Evolutionary conservation across 768 basidiomycete genomes (phyloP).

Genomic region (Mycena alexandri): DNA sequence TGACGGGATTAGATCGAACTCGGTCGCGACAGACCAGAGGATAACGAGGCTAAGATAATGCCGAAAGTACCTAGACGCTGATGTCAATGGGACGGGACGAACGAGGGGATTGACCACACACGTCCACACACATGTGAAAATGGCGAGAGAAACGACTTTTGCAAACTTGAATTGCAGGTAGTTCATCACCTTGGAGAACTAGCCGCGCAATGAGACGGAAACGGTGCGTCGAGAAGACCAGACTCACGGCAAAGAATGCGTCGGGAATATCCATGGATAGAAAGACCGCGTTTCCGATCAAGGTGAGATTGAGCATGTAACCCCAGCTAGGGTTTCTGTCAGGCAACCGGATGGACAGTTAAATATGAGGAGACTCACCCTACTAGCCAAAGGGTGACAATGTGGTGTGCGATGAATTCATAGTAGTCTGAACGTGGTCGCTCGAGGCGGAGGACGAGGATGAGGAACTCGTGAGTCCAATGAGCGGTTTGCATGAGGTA

Average conservation of each 20-base stretch:
- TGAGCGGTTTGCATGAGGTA: conserved; percentile 95
- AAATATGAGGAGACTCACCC: conserved; percentile 62
- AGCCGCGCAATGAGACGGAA: neutral
- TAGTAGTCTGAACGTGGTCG: conserved; percentile 93
- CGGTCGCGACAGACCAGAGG: conserved; percentile 87
- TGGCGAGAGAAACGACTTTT: conserved; percentile 71
- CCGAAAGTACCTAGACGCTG: conserved; percentile 82
- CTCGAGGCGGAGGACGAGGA: conserved; percentile 87
- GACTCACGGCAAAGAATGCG: conserved; percentile 82
- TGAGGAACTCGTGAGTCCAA: conserved; percentile 94
- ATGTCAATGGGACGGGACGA: conserved; percentile 4
- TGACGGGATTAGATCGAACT: conserved; percentile 83
- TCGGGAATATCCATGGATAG: conserved; percentile 99
- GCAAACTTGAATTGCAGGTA: conserved; percentile 80
- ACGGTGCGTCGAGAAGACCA: neutral
- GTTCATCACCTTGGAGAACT: conserved; percentile 90
- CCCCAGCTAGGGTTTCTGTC: conserved; percentile 74
- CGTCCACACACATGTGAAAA: conserved; percentile 86
- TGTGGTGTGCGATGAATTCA: conserved; percentile 92
- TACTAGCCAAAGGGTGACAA: conserved; percentile 95
- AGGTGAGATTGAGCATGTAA: conserved; percentile 82
- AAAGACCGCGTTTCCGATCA: conserved; percentile 92
- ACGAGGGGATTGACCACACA: conserved; percentile 54
- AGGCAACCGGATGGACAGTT: conserved; percentile 19
- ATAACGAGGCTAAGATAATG: conserved; percentile 91